Evolutionary conservation across 2,329 filamentous ascomycete genomes (phyloP).

Genomic region (Botryotinia globosa): DNA sequence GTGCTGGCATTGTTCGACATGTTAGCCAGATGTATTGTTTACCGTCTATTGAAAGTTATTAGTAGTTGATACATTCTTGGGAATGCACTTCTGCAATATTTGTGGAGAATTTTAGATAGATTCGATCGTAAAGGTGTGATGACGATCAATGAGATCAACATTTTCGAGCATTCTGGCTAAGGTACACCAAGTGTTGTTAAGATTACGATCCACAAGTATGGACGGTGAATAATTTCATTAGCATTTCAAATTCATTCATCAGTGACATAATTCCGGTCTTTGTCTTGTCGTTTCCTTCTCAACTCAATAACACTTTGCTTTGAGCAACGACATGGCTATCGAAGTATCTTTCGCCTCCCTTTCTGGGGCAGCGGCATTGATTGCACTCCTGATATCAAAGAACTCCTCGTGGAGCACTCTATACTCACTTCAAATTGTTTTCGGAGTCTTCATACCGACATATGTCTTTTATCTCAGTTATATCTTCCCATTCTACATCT

Average conservation of each 20-base stretch:
- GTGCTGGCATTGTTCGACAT: not conserved
- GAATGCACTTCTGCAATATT: not conserved
- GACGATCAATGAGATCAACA: not conserved
- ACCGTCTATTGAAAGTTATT: not conserved
- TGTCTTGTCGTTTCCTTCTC: not conserved
- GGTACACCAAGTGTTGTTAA: not conserved
- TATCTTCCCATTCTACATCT: slow-evolving; percentile 45
- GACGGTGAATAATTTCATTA: not conserved
- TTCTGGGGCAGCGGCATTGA: slow-evolving; percentile 11
- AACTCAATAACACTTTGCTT: not conserved
- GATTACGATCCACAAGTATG: not conserved
- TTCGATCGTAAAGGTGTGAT: not conserved
- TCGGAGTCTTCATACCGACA: slow-evolving; percentile 29
- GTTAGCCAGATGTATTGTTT: not conserved
- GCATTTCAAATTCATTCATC: not conserved
- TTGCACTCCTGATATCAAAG: slow-evolving; percentile 28
- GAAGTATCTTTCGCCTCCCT: slow-evolving; percentile 12
- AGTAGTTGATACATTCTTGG: not conserved
- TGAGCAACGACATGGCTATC: slow-evolving; percentile 11
- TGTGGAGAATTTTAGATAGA: not conserved
- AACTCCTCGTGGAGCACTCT: slow-evolving; percentile 23
- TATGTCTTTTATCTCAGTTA: slow-evolving; percentile 41
- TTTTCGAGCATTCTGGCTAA: not conserved
- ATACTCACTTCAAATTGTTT: slow-evolving; percentile 24
- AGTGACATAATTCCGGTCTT: not conserved